Base-by-base conservation (phyloP, 2,329 filamentous ascomycete genomes). In the Colletotrichum gloeosporioides region DNA sequence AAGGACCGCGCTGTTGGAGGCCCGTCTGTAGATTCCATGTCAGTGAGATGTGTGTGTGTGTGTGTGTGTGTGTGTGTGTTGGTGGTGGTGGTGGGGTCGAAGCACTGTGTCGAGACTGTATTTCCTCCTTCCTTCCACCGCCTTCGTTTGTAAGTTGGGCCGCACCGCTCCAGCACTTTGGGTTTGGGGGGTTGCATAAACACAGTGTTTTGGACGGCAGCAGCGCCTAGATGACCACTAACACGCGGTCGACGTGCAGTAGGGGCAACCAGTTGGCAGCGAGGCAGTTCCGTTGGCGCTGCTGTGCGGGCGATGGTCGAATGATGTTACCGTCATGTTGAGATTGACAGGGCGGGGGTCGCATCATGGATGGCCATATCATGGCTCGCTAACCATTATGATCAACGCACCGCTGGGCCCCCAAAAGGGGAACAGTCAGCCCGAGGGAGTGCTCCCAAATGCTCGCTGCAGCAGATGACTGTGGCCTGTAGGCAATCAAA, bases 291-390 rank as follows among this genome's bases (percentile, higher is more conserved):
- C 18, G 63, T 39, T 59, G 57, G 39, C 44, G 65, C 71, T 69
- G 65, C 57, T 31, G 29, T 66, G 71, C 29, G 65, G 64, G 64
- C 59, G 65, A 69, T 68, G 32, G 74, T 76, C 74, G 74, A 74
- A 76, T 74, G 74, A 76, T 74, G 32, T 68, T 53, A 61, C 49
- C 70, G 65, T 76, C 74, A 76, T 62, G 64, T 74, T 55, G 65
- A 76, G 65, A 74, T 76, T 76, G 74, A 61, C 59, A 69, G 34
- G 70, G 74, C 64, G 70, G 74, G 70, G 70, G 70, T 73, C 70
- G 49, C 74, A 76, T 76, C 74, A 74, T 74, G 10, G 63, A 65
- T 76, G 70, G 65, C 59, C 74, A 69, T 73, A 74, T 76, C 57
- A 36, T 76, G 70, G 74, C 74, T 76, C 70, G 34, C 70, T 36